A percentile compares a stretch with the other conserved stretches of the same genome.
Evolutionary conservation across 169 alveolate species (phyloP).

Genomic region (Hepatocystis sp.): DNA sequence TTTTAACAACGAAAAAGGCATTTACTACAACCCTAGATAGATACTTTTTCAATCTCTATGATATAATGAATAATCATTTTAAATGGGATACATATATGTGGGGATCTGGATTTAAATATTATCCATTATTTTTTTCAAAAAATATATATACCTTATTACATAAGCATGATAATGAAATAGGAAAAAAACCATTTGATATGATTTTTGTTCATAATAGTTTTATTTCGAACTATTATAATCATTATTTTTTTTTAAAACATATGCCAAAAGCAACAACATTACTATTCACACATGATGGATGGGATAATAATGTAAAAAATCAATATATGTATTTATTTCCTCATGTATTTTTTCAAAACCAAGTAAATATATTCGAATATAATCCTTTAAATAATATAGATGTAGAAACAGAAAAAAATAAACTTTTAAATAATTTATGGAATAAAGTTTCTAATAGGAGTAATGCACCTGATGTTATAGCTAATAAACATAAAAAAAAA

Average conservation of each 20-base stretch:
- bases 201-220: conserved; percentile 66
- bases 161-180: conserved; percentile 43
- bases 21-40: conserved; percentile 53
- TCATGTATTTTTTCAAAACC: conserved; percentile 68
- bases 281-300: conserved; percentile 59
- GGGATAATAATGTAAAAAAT: conserved; percentile 62
- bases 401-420: conserved; percentile 21
- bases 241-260: conserved; percentile 52
- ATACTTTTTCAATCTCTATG: conserved; percentile 39
- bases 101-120: conserved; percentile 73
- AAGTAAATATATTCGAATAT: conserved; percentile 63
- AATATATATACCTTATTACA: conserved; percentile 56
- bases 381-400: conserved; percentile 43
- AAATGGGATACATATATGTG: conserved; percentile 67
- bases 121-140: conserved; percentile 53
- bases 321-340: conserved; percentile 62
- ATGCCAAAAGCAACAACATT: conserved; percentile 64
- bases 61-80: conserved; percentile 56
- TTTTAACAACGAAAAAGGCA: conserved; percentile 53
- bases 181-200: conserved; percentile 58
- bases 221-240: conserved; percentile 59
- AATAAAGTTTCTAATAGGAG: conserved; percentile 50
- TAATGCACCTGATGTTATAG: conserved; percentile 13
- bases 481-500: conserved; percentile 63
- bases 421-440: conserved; percentile 40